phyloP scores from a whole-genome alignment of 2,329 filamentous ascomycete species.

The Aspergillus sp. region DNA sequence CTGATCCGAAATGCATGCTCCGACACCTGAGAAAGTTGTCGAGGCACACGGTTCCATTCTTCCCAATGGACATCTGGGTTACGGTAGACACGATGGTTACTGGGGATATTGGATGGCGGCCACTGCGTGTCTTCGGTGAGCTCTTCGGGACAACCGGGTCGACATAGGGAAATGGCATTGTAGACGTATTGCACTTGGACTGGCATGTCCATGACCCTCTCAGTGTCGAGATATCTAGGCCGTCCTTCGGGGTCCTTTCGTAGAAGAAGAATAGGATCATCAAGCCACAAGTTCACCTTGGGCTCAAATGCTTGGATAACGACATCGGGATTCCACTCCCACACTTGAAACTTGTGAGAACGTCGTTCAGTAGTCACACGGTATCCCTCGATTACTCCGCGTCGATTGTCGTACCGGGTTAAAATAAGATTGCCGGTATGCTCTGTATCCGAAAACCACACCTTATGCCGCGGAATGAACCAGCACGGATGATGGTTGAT shows the following conservation, averaged over 20 bases:
- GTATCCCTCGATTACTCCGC: slow-evolving; percentile 78
- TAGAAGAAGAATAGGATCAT: slow-evolving; percentile 68
- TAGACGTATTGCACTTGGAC: slow-evolving; percentile 56
- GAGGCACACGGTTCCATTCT: slow-evolving; percentile 51
- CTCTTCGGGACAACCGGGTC: slow-evolving; percentile 44
- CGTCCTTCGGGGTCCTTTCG: slow-evolving; percentile 29
- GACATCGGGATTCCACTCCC: slow-evolving; percentile 65
- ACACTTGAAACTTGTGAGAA: slow-evolving; percentile 57
- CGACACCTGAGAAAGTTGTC: slow-evolving; percentile 59
- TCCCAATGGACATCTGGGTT: slow-evolving; percentile 46
- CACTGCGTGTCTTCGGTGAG: slow-evolving; percentile 60
- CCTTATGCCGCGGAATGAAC: slow-evolving; percentile 76
- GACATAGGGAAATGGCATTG: slow-evolving; percentile 68
- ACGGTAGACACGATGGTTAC: slow-evolving; percentile 57
- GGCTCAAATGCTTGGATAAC: slow-evolving; percentile 74
- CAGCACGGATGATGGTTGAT: slow-evolving; percentile 74
- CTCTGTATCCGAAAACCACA: slow-evolving; percentile 81
- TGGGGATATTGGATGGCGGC: slow-evolving; percentile 73
- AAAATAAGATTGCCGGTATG: slow-evolving; percentile 74
- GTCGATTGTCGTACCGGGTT: slow-evolving; percentile 70
- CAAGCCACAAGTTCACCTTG: slow-evolving; percentile 67
- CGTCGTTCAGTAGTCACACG: slow-evolving; percentile 67
- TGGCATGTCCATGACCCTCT: slow-evolving; percentile 57
- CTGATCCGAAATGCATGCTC: slow-evolving; percentile 71
- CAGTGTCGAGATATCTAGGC: slow-evolving; percentile 31